Evolutionary conservation across 1,284 basidiomycete genomes (phyloP).

Genomic region (Athelia sp.): DNA sequence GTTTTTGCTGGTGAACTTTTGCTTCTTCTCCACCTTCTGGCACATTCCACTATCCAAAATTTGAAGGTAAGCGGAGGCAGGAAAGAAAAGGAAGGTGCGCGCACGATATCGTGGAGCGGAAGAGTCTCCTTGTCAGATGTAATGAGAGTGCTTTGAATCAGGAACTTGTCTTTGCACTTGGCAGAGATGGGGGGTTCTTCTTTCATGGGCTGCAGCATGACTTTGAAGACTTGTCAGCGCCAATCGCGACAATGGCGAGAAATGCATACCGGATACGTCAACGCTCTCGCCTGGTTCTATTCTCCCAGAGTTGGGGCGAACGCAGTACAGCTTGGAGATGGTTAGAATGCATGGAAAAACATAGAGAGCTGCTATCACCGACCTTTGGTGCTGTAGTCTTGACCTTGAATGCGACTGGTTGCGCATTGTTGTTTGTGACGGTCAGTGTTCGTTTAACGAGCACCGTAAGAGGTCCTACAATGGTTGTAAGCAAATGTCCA

Average conservation of each 20-base stretch:
- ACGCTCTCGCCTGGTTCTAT: constrained; percentile 94
- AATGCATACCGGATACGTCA: constrained; percentile 86
- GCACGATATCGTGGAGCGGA: constrained; percentile 77
- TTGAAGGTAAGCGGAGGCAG: constrained; percentile 9
- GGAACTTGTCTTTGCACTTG: constrained; percentile 99
- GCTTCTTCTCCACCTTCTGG: constrained; percentile 65
- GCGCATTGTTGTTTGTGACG: constrained; percentile 86
- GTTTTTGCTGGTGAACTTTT: constrained; percentile 91
- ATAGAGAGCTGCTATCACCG: constrained; percentile 4
- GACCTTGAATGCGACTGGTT: constrained; percentile 95
- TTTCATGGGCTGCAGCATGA: constrained; percentile 95
- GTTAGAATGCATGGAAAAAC: not conserved
- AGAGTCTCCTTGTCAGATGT: constrained; percentile 84
- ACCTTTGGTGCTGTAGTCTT: constrained; percentile 99
- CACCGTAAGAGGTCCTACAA: constrained; percentile 85
- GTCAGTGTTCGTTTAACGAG: constrained; percentile 85
- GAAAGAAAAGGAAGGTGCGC: too few species aligned
- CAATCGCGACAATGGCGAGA: constrained; percentile 9
- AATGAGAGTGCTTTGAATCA: constrained; percentile 95
- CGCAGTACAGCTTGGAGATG: constrained; percentile 74
- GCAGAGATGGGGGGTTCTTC: constrained; percentile 87
- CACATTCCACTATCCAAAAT: constrained; percentile 64
- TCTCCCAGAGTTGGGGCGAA: constrained; percentile 94
- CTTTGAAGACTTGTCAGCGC: constrained; percentile 35
- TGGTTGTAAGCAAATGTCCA: constrained; percentile 11